phyloP scores from a whole-genome alignment of 306 rosid genomes.

The Quercus berberidifolia region DNA sequence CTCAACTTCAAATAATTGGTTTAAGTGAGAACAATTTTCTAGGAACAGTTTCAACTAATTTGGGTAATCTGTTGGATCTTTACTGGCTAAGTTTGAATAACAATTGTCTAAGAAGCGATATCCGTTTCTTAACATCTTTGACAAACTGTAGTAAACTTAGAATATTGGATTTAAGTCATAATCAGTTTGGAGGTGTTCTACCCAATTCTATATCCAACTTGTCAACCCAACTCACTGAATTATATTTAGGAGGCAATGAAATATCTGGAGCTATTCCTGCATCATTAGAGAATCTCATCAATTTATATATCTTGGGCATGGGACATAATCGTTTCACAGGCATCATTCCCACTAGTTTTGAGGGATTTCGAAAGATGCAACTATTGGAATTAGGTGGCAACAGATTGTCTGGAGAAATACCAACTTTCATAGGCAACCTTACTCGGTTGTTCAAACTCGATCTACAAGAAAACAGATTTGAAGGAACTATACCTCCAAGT shows the following conservation, averaged over 20 bases:
- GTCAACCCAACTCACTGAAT: not conserved
- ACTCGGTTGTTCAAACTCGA: no score
- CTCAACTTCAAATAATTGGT: no score
- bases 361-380: no score
- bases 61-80: no score
- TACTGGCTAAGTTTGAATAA: accelerated
- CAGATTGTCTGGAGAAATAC: no score
- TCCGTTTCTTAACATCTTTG: slow-evolving; percentile 23
- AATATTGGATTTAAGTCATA: not conserved
- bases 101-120: slow-evolving; percentile 26
- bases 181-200: slow-evolving; percentile 38
- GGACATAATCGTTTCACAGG: not conserved
- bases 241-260: slow-evolving; percentile 8
- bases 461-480: accelerated
- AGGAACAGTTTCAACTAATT: no score
- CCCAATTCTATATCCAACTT: slow-evolving; percentile 26
- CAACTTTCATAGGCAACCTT: no score
- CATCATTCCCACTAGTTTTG: slow-evolving; percentile 22
- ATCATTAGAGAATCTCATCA: slow-evolving; percentile 18
- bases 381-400: no score
- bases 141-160: slow-evolving; percentile 19
- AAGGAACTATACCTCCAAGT: no score
- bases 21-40: no score
- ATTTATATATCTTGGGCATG: not conserved
- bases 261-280: not conserved